Evolutionary conservation across 257 asterid genomes (phyloP).

Genomic region (Verbena officinalis): DNA sequence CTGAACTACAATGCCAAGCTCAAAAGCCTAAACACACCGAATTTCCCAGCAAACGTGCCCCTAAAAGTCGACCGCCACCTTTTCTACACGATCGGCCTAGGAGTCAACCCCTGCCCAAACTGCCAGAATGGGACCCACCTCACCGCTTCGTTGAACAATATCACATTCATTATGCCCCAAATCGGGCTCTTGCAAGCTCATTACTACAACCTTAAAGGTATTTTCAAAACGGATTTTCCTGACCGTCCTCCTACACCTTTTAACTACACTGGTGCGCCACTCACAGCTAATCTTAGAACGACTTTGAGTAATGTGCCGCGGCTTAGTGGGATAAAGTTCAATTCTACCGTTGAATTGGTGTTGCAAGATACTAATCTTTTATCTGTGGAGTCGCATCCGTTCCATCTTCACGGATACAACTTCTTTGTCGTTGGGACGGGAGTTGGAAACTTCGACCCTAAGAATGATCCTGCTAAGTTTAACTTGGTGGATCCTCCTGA

Average conservation of each 20-base stretch:
- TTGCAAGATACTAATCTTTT: slow-evolving; percentile 72
- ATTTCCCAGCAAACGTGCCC: slow-evolving; percentile 54
- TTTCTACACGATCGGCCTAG: slow-evolving; percentile 62
- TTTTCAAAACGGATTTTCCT: slow-evolving; percentile 55
- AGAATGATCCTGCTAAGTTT: slow-evolving; percentile 47
- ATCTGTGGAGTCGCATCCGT: slow-evolving; percentile 70
- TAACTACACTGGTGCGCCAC: slow-evolving; percentile 75
- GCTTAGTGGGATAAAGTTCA: slow-evolving; percentile 58
- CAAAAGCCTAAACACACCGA: slow-evolving; percentile 45
- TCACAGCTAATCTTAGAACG: slow-evolving; percentile 64
- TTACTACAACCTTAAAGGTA: slow-evolving; percentile 34
- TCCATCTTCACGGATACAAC: slow-evolving; percentile 84
- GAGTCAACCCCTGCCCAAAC: slow-evolving; percentile 46
- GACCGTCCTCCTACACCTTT: slow-evolving; percentile 52
- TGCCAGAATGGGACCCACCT: slow-evolving; percentile 50
- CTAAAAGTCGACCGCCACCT: slow-evolving; percentile 51
- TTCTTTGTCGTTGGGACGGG: slow-evolving; percentile 79
- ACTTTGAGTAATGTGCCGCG: slow-evolving; percentile 36
- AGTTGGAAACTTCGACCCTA: slow-evolving; percentile 62
- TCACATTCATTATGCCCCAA: slow-evolving; percentile 59
- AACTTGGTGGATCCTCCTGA: slow-evolving; percentile 78
- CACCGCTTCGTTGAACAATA: slow-evolving; percentile 59
- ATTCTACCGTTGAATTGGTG: slow-evolving; percentile 66
- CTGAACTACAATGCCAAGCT: slow-evolving; percentile 41
- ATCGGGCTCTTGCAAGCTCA: slow-evolving; percentile 54